Percentiles rank a stretch among this genome's conserved stretches.
phyloP scores from a whole-genome alignment of 2,329 filamentous ascomycete species.

The Aspergillus nomiae region DNA sequence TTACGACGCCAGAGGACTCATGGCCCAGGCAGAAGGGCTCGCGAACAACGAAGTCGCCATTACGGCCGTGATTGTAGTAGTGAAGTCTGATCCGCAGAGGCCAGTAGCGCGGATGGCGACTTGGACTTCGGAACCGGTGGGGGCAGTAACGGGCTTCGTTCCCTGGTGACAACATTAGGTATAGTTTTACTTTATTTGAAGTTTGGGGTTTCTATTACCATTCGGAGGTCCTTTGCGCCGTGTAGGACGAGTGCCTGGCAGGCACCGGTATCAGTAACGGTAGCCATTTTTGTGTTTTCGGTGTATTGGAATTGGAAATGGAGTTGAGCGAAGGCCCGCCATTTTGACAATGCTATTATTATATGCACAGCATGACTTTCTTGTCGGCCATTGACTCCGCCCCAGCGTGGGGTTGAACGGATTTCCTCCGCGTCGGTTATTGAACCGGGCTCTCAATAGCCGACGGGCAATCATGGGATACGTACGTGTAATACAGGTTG shows the following conservation, averaged over 20 bases:
- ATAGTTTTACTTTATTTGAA: not conserved
- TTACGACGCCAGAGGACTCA: slow-evolving; percentile 77
- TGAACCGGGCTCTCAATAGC: slow-evolving; percentile 20
- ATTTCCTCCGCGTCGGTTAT: slow-evolving; percentile 24
- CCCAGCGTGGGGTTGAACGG: slow-evolving; percentile 21
- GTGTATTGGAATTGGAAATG: not conserved
- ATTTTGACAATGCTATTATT: not conserved
- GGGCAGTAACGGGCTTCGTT: slow-evolving; percentile 50
- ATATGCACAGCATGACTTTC: not conserved
- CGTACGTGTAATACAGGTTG: not conserved
- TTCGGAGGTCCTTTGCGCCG: slow-evolving; percentile 61
- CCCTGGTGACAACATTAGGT: slow-evolving; percentile 49
- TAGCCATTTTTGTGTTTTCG: slow-evolving; percentile 23
- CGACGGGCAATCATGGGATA: slow-evolving; percentile 10
- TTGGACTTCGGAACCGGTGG: slow-evolving; percentile 60
- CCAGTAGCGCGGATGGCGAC: slow-evolving; percentile 66
- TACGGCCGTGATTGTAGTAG: slow-evolving; percentile 85
- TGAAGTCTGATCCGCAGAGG: slow-evolving; percentile 73
- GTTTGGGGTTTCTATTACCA: slow-evolving; percentile 45
- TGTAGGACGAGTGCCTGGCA: slow-evolving; percentile 57
- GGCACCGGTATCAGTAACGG: slow-evolving; percentile 10
- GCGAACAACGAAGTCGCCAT: slow-evolving; percentile 80
- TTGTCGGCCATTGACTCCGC: not conserved
- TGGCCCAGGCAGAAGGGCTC: slow-evolving; percentile 80
- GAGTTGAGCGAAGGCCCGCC: not conserved